A percentile compares a stretch with the other conserved stretches of the same genome.
These are phyloP conservation scores for Geosmithia putterillii DNA, from an alignment of 2,329 filamentous ascomycete species.

Conservation along the genomic window DNA sequence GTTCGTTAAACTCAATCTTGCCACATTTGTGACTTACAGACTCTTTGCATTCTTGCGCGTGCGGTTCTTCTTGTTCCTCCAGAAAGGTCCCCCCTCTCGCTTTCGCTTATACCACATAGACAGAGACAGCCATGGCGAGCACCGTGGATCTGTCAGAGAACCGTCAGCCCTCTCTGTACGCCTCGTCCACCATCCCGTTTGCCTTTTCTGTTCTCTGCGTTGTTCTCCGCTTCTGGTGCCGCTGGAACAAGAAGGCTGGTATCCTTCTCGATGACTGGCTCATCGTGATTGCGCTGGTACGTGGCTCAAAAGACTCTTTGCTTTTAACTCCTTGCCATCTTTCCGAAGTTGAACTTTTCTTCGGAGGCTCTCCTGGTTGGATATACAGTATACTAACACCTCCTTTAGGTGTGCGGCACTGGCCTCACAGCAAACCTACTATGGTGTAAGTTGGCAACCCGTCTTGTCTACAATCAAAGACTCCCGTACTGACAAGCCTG, in stretches of 20 bases:
- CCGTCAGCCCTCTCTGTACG: background rate
- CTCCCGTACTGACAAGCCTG: background rate
- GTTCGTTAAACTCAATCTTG: too few species aligned
- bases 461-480: background rate
- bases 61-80: background rate
- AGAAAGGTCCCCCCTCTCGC: too few species aligned
- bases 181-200: background rate
- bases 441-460: background rate
- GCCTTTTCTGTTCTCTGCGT: background rate
- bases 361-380: too few species aligned
- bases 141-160: background rate
- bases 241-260: background rate
- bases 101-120: too few species aligned
- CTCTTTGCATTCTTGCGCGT: background rate
- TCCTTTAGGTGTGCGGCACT: background rate
- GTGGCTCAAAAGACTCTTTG: background rate
- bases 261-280: background rate
- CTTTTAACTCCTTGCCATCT: background rate
- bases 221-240: background rate
- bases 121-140: background rate
- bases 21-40: background rate
- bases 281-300: background rate
- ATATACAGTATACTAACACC: background rate
- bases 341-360: background rate
- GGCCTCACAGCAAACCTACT: background rate